Evolutionary conservation across 106 monocot genomes (phyloP).

Genomic region (Gastrodia elata): DNA sequence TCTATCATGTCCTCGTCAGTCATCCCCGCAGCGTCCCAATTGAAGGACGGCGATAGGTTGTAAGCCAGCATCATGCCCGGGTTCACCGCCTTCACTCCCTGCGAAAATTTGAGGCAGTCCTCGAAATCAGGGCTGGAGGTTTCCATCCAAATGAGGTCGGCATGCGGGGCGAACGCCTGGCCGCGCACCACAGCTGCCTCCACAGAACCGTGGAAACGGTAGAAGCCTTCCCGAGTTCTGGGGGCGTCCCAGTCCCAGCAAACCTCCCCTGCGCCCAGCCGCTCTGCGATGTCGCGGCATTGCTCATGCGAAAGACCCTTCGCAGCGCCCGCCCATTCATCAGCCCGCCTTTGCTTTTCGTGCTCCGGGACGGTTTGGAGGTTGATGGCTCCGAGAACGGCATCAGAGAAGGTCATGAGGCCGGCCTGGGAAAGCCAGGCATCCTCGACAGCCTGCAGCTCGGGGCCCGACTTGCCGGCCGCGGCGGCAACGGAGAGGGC

Average conservation of each 20-base stretch:
- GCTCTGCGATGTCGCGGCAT: conserved; percentile 34
- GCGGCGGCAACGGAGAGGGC: conserved; percentile 50
- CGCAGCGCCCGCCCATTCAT: conserved; percentile 33
- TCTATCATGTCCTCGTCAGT: conserved; percentile 58
- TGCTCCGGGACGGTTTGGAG: conserved; percentile 24
- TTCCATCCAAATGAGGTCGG: conserved; percentile 90
- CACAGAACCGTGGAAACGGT: conserved; percentile 72
- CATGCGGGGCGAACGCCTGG: conserved; percentile 55
- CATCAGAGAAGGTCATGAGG: conserved; percentile 72
- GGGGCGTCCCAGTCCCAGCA: conserved; percentile 99
- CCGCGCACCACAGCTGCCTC: conserved; percentile 64
- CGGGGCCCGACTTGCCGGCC: conserved; percentile 33
- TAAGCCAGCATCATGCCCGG: conserved; percentile 85
- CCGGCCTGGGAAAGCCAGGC: conserved; percentile 48
- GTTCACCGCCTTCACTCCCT: conserved; percentile 41
- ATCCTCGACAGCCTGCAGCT: conserved; percentile 74
- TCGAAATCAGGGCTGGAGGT: conserved; percentile 70
- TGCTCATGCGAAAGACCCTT: conserved; percentile 57
- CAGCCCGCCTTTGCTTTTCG: conserved; percentile 38
- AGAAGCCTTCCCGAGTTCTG: conserved; percentile 84
- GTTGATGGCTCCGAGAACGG: conserved; percentile 36
- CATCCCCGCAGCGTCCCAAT: conserved; percentile 96
- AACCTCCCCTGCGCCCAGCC: conserved; percentile 42
- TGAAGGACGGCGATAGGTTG: conserved; percentile 96
- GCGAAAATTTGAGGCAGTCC: conserved; percentile 64